Evolutionary conservation across 2,329 filamentous ascomycete species (phyloP).

Genomic region (Fusarium odoratissimum): DNA sequence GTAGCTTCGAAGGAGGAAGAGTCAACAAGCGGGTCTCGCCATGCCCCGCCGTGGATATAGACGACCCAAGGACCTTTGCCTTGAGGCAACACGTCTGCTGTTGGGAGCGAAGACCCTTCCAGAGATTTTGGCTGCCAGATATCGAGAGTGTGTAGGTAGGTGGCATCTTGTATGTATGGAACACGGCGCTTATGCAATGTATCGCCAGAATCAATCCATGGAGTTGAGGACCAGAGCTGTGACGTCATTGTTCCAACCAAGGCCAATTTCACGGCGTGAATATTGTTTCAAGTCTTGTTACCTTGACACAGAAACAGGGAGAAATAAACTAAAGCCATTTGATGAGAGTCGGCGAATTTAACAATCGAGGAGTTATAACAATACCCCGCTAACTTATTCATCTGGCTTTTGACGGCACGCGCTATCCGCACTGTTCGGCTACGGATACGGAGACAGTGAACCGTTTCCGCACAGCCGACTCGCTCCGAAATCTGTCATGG

Average conservation of each 20-base stretch:
- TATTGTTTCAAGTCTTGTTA: fast-evolving
- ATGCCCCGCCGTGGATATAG: conserved; percentile 12
- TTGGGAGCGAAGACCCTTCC: fast-evolving
- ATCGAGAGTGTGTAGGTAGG: not conserved
- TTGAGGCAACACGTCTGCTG: fast-evolving
- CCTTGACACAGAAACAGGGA: fast-evolving
- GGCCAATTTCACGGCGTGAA: fast-evolving
- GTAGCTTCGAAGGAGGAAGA: not conserved
- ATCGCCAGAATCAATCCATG: not conserved
- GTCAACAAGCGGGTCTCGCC: conserved; percentile 12
- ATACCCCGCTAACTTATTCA: not conserved
- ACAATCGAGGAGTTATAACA: fast-evolving
- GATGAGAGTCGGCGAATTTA: not conserved
- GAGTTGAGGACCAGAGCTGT: not conserved
- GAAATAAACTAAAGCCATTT: fast-evolving
- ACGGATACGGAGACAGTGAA: not conserved
- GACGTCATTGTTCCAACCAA: not conserved
- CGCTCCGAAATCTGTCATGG: not conserved
- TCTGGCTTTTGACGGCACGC: fast-evolving
- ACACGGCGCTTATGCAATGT: not conserved
- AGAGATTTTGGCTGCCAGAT: not conserved
- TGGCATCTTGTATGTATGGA: not conserved
- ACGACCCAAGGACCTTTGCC: not conserved
- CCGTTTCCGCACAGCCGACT: not conserved
- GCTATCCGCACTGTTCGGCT: not conserved